Evolutionary conservation across 2,329 filamentous ascomycete species (phyloP).

Genomic region (Aspergillus transmontanensis): DNA sequence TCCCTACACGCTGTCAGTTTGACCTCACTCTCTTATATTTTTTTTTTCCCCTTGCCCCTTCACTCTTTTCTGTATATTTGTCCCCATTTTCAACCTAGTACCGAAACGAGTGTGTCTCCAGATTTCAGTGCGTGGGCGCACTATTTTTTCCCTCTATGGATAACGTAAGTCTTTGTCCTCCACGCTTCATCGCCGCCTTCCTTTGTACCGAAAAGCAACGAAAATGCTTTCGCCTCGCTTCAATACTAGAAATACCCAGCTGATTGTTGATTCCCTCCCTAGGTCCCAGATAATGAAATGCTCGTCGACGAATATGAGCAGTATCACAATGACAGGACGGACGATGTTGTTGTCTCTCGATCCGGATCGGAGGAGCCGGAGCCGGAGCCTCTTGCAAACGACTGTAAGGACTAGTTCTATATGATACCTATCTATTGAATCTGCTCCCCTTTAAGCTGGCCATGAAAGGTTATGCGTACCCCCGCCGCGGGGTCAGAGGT

Average conservation of each 20-base stretch:
- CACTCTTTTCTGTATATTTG: constrained; percentile 3
- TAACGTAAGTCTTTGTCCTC: constrained; percentile 40
- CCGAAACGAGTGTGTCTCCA: constrained; percentile 27
- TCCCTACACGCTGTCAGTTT: constrained; percentile 9
- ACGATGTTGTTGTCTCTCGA: constrained; percentile 64
- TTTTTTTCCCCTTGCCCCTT: not conserved
- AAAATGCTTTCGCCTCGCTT: not conserved
- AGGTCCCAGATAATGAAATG: constrained; percentile 64
- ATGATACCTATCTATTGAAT: not conserved
- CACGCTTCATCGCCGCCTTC: not conserved
- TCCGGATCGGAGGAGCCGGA: constrained; percentile 61
- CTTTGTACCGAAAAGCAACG: not conserved
- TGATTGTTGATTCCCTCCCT: constrained; percentile 26
- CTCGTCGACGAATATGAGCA: constrained; percentile 60
- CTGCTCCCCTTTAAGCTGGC: not conserved
- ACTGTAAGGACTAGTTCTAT: constrained; percentile 47
- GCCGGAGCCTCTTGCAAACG: constrained; percentile 60
- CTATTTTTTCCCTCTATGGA: constrained; percentile 44
- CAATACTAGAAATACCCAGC: not conserved
- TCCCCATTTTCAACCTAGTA: no score
- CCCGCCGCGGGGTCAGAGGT: constrained; percentile 14
- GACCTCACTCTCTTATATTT: constrained; percentile 12
- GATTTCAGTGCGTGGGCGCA: constrained; percentile 36
- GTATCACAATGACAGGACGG: constrained; percentile 63
- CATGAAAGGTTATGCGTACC: constrained; percentile 4